Conservation (phyloP, 441 rosid species). For the Eutrema salsugineum region DNA sequence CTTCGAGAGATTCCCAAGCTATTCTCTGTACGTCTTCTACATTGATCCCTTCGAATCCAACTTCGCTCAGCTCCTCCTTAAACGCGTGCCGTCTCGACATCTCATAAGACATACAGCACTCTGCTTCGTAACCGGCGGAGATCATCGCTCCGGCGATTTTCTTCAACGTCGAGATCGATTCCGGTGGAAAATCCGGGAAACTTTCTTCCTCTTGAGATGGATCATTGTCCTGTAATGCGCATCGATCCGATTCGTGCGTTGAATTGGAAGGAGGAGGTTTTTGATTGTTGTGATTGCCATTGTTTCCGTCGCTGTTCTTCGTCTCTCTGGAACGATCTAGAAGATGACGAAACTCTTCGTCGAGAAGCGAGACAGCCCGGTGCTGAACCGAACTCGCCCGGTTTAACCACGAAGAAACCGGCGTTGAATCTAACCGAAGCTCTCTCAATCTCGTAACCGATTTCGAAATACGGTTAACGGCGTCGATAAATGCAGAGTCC, state of each 20-base stretch:
- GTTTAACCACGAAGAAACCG: slow-evolving; percentile 36
- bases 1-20: slow-evolving; percentile 45
- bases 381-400: slow-evolving; percentile 41
- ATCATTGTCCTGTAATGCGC: neutral
- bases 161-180: slow-evolving; percentile 28
- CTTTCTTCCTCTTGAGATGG: slow-evolving; percentile 15
- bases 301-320: neutral
- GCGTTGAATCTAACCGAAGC: slow-evolving; percentile 22
- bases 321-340: slow-evolving; percentile 27
- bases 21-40: slow-evolving; percentile 45
- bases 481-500: slow-evolving; percentile 40
- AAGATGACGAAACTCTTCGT: slow-evolving; percentile 43
- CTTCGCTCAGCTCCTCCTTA: slow-evolving; percentile 31
- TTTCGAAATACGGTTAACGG: slow-evolving; percentile 42
- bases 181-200: slow-evolving; percentile 34
- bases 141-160: slow-evolving; percentile 41
- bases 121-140: slow-evolving; percentile 41
- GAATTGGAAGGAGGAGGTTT: neutral
- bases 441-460: slow-evolving; percentile 34
- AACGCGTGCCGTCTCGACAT: slow-evolving; percentile 35
- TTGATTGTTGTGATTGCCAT: neutral
- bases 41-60: slow-evolving; percentile 39
- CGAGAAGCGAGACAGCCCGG: slow-evolving; percentile 36
- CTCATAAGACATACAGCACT: slow-evolving; percentile 39
- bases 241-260: slow-evolving; percentile 22